Conservation (phyloP, 2,329 filamentous ascomycete genomes). For the Didymella sp. region DNA sequence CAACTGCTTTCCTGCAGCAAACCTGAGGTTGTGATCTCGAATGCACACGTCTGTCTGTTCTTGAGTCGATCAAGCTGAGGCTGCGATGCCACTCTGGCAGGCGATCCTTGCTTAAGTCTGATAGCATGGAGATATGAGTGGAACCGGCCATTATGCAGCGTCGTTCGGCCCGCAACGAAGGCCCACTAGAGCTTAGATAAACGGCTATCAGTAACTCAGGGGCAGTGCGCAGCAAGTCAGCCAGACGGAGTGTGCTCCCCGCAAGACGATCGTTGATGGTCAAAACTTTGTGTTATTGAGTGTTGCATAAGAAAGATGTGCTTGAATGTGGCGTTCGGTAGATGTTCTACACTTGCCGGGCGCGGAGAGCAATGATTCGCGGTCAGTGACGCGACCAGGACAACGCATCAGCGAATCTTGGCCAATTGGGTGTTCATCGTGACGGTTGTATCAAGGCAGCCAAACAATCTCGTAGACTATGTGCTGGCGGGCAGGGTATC, state of each 20-base stretch:
- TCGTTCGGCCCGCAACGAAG: slow-evolving; percentile 10
- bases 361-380: slow-evolving; percentile 20
- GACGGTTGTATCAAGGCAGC: slow-evolving; percentile 12
- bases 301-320: slow-evolving; percentile 13
- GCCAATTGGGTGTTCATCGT: slow-evolving; percentile 23
- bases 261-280: slow-evolving; percentile 3
- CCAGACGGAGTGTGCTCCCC: not conserved
- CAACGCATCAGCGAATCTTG: slow-evolving; percentile 30
- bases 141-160: slow-evolving; percentile 14
- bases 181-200: slow-evolving; percentile 15
- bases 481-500: slow-evolving; percentile 18
- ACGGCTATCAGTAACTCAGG: slow-evolving; percentile 21
- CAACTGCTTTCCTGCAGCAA: not conserved
- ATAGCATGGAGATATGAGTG: slow-evolving; percentile 17
- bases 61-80: slow-evolving; percentile 8
- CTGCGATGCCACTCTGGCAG: slow-evolving; percentile 18
- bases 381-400: slow-evolving; percentile 35
- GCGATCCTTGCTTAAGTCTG: slow-evolving; percentile 16
- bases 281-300: slow-evolving; percentile 7
- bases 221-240: slow-evolving; percentile 7
- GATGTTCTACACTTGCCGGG: slow-evolving; percentile 5
- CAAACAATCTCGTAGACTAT: slow-evolving; percentile 8
- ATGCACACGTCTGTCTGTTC: not conserved
- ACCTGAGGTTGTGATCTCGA: not conserved
- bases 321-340: slow-evolving; percentile 20